A percentile compares a stretch with the other conserved stretches of the same genome.
Evolutionary conservation across 1,284 basidiomycete species (phyloP).

Genomic region (Hemileia vastatrix): DNA sequence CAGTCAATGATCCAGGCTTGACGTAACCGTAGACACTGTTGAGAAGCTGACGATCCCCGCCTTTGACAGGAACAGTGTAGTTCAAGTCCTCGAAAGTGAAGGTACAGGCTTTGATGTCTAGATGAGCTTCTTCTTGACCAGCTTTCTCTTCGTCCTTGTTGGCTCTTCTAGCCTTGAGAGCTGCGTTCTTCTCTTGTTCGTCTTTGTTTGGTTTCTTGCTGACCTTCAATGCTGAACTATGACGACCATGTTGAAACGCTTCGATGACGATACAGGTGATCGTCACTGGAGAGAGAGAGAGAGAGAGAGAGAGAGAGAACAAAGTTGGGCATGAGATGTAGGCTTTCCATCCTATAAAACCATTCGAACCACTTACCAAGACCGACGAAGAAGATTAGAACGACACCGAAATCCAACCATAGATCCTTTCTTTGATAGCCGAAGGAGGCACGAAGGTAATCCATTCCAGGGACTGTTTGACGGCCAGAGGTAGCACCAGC

Average conservation of each 20-base stretch:
- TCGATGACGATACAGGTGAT: conserved; percentile 30
- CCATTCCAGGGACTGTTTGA: conserved; percentile 39
- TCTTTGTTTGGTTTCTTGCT: conserved; percentile 27
- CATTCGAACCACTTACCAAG: not conserved
- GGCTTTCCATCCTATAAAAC: conserved; percentile 56
- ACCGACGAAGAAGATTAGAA: conserved; percentile 23
- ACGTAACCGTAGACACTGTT: conserved; percentile 50
- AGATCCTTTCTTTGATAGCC: conserved; percentile 5
- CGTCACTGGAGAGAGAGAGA: conserved; percentile 22
- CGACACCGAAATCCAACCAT: conserved; percentile 12
- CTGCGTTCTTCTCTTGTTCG: conserved; percentile 25
- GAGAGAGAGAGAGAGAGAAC: conserved; percentile 27
- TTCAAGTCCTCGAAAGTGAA: conserved; percentile 48
- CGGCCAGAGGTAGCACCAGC: conserved; percentile 40
- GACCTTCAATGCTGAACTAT: conserved; percentile 22
- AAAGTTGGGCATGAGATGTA: conserved; percentile 49
- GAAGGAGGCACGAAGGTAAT: conserved; percentile 34
- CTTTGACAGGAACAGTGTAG: conserved; percentile 48
- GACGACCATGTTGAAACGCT: conserved; percentile 29
- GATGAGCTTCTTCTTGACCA: not conserved
- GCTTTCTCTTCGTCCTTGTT: conserved; percentile 51
- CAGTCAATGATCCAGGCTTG: conserved; percentile 50
- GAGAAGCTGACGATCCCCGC: conserved; percentile 46
- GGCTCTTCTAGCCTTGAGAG: conserved; percentile 30
- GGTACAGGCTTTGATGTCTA: conserved; percentile 47